Evolutionary conservation across 176 grass and related monocot genomes (phyloP), one percentile per base, ranked within the genome.

Genomic region (Chloris gayana): DNA sequence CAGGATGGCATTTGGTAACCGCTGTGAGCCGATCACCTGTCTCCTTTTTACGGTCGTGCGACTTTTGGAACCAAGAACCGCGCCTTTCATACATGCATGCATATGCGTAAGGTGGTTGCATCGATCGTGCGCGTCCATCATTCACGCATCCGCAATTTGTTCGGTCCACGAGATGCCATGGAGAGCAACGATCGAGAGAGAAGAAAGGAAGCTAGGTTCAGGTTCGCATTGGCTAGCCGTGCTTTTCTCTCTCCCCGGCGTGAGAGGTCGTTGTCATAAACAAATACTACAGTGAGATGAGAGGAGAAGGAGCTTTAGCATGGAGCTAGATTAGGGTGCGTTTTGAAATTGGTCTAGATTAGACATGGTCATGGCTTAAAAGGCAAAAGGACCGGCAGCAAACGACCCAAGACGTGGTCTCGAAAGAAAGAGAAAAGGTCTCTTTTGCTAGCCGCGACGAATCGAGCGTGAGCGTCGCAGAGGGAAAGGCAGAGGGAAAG

Each of bases 101-200:
- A 25, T 58, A 9, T 26, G 22, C 4, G 10, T 61, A 61, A 61
- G 58, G 25, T 29, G 58, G 58, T 25, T 61, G 58, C 58, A 61
- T 29, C 58, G 58, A n/a, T n/a, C n/a, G n/a, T 25, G 56, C n/a
- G 57, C n/a, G n/a, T 59, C n/a, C 57, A 59, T 59, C 56, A 59
- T 80, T 87, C 25, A 4, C 37, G 27, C 64, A n/a, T 37, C 22
- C 58, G 22, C 42, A 81, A 22, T 57, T 57, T 85, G 77, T 76
- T 72, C 72, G 82, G 77, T 72, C 56, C 72, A 71, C 9, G 82
- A 81, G 45, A 65, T 31, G 64, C 65, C 71, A 71, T 76, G 82
- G 33, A 8, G 64, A 70, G 47, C 19, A 46, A 39, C 1, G 22
- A 39, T n/a, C n/a, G n/a, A n/a, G n/a, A n/a, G 69, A 68, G 15